Percentiles rank a stretch among this genome's conserved stretches.
phyloP scores from a whole-genome alignment of 768 basidiomycete species.

The Tylopilus felleus region DNA sequence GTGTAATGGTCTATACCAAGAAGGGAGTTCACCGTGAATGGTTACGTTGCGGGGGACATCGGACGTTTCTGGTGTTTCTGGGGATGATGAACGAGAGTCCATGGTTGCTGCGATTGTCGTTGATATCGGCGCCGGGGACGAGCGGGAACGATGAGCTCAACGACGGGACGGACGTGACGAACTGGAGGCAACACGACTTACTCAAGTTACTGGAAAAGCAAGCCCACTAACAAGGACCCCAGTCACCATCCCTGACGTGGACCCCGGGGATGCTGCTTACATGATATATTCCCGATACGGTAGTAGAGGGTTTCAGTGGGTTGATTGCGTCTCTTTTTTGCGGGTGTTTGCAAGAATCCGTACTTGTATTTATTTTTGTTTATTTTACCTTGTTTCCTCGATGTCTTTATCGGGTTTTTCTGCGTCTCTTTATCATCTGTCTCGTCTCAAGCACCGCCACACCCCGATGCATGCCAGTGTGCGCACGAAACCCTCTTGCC shows the following conservation, averaged over 20 bases:
- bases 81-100: slow-evolving; percentile 70
- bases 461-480: too few relatives aligned
- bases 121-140: slow-evolving; percentile 42
- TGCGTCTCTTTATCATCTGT: too few relatives aligned
- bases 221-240: neutral
- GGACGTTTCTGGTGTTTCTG: slow-evolving; percentile 62
- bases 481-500: too few relatives aligned
- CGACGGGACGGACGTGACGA: slow-evolving; percentile 5
- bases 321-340: too few relatives aligned
- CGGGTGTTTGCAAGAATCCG: too few relatives aligned
- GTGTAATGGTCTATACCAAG: slow-evolving; percentile 56
- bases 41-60: slow-evolving; percentile 50
- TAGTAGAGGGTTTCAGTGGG: too few relatives aligned
- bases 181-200: neutral
- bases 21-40: slow-evolving; percentile 48
- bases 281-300: slow-evolving; percentile 20
- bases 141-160: slow-evolving; percentile 5
- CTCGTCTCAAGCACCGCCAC: too few relatives aligned
- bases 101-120: slow-evolving; percentile 50
- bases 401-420: too few relatives aligned
- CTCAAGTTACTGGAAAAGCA: neutral
- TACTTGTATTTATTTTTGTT: too few relatives aligned
- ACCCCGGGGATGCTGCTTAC: slow-evolving; percentile 21
- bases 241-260: neutral
- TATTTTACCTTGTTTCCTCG: too few relatives aligned